Percentiles rank a stretch among this genome's conserved stretches.
Conservation (phyloP, 148 eudicot species). For the Cornus florida region DNA sequence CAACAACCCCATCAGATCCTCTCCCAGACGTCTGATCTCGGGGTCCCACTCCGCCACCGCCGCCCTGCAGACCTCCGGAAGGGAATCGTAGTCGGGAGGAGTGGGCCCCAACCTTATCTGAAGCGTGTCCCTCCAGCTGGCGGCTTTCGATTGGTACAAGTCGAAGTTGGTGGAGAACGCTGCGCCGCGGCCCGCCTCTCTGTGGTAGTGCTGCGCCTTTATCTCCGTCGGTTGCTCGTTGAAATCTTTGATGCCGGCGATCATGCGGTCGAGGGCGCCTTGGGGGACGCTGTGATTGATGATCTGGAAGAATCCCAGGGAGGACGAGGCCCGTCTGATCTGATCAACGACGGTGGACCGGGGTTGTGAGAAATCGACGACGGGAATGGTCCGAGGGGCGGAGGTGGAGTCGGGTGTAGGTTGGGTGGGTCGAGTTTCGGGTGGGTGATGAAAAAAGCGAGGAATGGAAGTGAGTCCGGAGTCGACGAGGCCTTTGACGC, state of each 20-base stretch:
- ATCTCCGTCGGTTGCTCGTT: conserved; percentile 42
- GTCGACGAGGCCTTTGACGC: conserved; percentile 78
- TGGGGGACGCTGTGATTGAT: conserved; percentile 51
- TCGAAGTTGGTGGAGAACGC: conserved; percentile 55
- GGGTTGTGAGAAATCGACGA: conserved; percentile 48
- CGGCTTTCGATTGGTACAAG: conserved; percentile 54
- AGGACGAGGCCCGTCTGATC: conserved; percentile 36
- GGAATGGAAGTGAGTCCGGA: conserved; percentile 59
- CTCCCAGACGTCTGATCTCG: conserved; percentile 17
- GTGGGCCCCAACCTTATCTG: conserved; percentile 36
- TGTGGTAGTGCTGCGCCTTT: conserved; percentile 31
- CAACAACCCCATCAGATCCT: conserved; percentile 24
- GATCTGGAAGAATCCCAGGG: conserved; percentile 64
- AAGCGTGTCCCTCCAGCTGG: conserved; percentile 75
- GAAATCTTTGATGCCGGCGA: conserved; percentile 35
- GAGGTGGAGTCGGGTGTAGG: neutral
- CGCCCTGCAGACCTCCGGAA: conserved; percentile 37
- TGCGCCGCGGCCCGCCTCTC: conserved; percentile 30
- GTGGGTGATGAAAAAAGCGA: conserved; percentile 56
- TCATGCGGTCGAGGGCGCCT: conserved; percentile 20
- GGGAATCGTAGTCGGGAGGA: conserved; percentile 7
- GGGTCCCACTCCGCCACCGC: conserved; percentile 30
- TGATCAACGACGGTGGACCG: conserved; percentile 32
- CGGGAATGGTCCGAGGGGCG: conserved; percentile 27
- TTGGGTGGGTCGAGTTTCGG: conserved; percentile 23